Evolutionary conservation across 345 rosid genomes (phyloP).

Genomic region (Lenwebbia sp.): DNA sequence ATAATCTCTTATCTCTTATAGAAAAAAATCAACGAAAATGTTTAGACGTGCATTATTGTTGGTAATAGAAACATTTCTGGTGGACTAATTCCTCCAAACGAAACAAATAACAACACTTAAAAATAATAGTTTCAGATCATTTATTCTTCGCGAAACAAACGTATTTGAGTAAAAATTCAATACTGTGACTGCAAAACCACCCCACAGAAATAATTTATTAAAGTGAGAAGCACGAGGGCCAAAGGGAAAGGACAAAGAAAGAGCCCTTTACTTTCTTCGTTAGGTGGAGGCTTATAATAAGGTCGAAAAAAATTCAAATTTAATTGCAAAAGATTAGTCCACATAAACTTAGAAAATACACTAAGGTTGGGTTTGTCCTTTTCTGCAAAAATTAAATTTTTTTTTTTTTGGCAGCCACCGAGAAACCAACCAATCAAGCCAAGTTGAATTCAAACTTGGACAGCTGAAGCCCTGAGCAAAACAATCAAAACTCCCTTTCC

Average conservation of each 20-base stretch:
- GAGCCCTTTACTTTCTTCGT: neutral
- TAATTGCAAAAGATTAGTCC: neutral
- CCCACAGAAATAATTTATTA: neutral
- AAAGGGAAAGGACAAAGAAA: neutral
- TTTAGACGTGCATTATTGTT: neutral
- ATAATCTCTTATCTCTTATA: fast-evolving
- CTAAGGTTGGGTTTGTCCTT: neutral
- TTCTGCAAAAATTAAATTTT: neutral
- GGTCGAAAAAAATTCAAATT: neutral
- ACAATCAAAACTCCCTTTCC: neutral
- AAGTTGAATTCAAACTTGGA: neutral
- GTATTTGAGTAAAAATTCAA: too few species aligned
- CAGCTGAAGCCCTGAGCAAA: neutral
- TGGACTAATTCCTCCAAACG: neutral
- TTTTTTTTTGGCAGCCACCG: neutral
- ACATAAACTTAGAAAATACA: neutral
- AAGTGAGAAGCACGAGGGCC: neutral
- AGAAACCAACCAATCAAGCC: neutral
- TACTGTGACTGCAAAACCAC: neutral
- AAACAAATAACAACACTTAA: neutral
- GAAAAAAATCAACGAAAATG: neutral
- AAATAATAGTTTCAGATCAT: too few species aligned
- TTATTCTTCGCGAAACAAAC: too few species aligned
- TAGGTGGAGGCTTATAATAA: neutral
- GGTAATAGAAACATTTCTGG: fast-evolving